Conservation (phyloP, 108 stramenopile species). For the Epipyxis sp. region DNA sequence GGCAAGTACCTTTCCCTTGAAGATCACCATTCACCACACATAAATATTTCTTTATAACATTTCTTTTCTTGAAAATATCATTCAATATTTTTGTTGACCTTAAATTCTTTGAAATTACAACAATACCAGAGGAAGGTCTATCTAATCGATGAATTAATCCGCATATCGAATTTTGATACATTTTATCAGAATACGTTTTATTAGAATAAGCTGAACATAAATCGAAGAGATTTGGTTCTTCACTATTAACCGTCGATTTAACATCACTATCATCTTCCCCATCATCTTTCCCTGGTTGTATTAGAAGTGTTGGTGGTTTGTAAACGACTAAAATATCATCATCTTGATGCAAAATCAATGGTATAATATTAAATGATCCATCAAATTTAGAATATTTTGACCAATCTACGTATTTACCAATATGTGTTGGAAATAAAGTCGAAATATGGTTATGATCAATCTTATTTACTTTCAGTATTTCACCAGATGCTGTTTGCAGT, state of each 20-base stretch:
- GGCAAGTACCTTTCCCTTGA: neutral
- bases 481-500: too few relatives aligned
- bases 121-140: neutral
- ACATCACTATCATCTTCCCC: too few relatives aligned
- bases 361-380: neutral
- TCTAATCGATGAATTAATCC: neutral
- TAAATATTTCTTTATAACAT: neutral
- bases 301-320: neutral
- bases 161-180: neutral
- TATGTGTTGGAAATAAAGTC: too few relatives aligned
- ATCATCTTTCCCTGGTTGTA: neutral
- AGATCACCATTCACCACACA: conserved; percentile 2
- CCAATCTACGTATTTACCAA: too few relatives aligned
- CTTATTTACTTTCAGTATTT: too few relatives aligned
- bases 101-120: neutral
- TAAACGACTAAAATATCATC: neutral
- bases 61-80: neutral
- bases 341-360: neutral
- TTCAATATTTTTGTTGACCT: neutral
- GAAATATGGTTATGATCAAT: too few relatives aligned
- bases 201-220: too few relatives aligned
- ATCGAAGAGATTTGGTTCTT: neutral
- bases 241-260: too few relatives aligned
- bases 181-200: neutral
- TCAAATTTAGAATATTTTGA: too few relatives aligned